Percentiles rank a stretch among this genome's conserved stretches.
These are phyloP conservation scores for Priceomyces haplophilus DNA, from an alignment of 805 yeast species.

Conservation along the genomic window DNA sequence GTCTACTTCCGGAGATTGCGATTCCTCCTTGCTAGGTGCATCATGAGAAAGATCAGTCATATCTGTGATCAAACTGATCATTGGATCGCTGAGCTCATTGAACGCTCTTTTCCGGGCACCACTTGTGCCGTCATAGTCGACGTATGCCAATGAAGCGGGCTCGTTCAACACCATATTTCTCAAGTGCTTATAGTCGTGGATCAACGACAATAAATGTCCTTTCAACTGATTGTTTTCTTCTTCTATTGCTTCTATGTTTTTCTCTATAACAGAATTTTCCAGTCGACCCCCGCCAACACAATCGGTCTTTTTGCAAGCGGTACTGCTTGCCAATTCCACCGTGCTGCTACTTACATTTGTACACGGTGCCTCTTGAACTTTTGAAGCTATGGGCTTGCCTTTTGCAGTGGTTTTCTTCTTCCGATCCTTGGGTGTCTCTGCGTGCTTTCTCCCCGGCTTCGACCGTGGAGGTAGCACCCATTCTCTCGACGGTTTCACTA, in stretches of 20 bases:
- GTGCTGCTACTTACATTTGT: not conserved
- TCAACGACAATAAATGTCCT: constrained; percentile 30
- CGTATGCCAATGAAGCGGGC: constrained; percentile 5
- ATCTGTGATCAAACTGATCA: constrained; percentile 26
- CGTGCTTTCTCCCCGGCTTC: constrained; percentile 43
- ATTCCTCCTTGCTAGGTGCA: constrained; percentile 10
- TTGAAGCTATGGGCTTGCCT: not conserved
- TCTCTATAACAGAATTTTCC: constrained; percentile 2
- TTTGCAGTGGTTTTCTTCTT: constrained; percentile 4
- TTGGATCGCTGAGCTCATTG: constrained; percentile 20
- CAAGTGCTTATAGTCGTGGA: constrained; percentile 40
- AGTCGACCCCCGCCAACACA: not conserved
- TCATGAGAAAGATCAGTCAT: constrained; percentile 27
- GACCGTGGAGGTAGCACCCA: constrained; percentile 70
- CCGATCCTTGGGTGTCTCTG: constrained; percentile 6
- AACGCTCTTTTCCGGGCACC: constrained; percentile 17
- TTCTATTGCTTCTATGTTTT: constrained; percentile 17
- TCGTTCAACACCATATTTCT: constrained; percentile 26
- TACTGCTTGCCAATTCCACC: not conserved
- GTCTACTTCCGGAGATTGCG: constrained; percentile 10
- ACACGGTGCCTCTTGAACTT: not conserved
- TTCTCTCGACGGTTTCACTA: constrained; percentile 60
- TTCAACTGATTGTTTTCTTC: constrained; percentile 36
- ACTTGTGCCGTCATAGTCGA: constrained; percentile 7
- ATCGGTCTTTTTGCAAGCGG: not conserved